These are phyloP conservation scores for Boletus fagicola DNA, from an alignment of 768 basidiomycete genomes.

Conservation along the genomic window DNA sequence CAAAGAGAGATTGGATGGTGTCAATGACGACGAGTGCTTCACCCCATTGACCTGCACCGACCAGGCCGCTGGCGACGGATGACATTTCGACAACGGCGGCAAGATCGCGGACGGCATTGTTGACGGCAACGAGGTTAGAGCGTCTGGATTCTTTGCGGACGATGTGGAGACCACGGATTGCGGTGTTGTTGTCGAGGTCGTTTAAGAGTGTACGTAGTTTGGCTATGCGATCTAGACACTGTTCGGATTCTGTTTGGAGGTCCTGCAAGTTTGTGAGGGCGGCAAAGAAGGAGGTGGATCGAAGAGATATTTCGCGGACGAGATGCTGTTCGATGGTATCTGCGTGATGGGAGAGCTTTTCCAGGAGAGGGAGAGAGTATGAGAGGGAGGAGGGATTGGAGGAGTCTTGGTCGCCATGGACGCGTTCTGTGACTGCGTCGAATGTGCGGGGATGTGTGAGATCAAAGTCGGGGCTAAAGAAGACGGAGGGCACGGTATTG, in stretches of 20 bases:
- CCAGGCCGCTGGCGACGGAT: constrained; percentile 65
- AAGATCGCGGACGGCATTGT: constrained; percentile 62
- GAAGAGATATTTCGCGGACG: constrained; percentile 84
- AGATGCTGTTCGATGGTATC: constrained; percentile 95
- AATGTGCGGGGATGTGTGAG: constrained; percentile 80
- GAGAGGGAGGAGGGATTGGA: constrained; percentile 62
- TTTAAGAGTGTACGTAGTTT: constrained; percentile 67
- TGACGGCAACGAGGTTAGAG: constrained; percentile 56
- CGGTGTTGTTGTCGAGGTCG: constrained; percentile 74
- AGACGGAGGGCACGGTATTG: constrained; percentile 73
- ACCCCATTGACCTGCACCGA: constrained; percentile 85
- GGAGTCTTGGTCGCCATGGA: constrained; percentile 35
- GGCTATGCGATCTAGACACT: constrained; percentile 74
- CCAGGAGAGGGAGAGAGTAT: constrained; percentile 72
- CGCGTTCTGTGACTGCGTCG: constrained; percentile 67
- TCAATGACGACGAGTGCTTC: constrained; percentile 79
- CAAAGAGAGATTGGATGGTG: constrained; percentile 61
- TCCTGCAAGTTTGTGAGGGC: constrained; percentile 93
- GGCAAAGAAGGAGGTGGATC: constrained; percentile 93
- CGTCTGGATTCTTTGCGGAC: constrained; percentile 64
- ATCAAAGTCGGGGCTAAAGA: constrained; percentile 77
- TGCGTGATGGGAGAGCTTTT: constrained; percentile 87
- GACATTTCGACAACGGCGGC: constrained; percentile 76
- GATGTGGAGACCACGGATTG: constrained; percentile 76
- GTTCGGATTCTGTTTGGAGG: constrained; percentile 83